A percentile compares a stretch with the other conserved stretches of the same genome.
Conservation (phyloP, 164 flowering plant species). For the Saururus chinensis region DNA sequence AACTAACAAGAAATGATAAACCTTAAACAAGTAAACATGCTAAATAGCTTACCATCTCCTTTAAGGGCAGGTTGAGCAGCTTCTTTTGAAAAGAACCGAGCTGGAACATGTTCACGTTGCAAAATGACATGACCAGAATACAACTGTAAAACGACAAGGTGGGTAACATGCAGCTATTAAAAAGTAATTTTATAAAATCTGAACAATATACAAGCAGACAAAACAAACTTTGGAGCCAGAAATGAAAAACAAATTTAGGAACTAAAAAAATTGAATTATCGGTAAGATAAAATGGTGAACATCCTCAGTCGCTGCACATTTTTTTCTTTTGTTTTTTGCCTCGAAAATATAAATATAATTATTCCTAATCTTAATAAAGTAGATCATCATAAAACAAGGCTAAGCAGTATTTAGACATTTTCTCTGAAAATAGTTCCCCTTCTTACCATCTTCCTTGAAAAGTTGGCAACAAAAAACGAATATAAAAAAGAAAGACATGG, state of each 20-base stretch:
- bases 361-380: too few relatives aligned
- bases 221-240: not conserved
- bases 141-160: constrained; percentile 26
- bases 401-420: too few relatives aligned
- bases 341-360: too few relatives aligned
- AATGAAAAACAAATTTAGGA: too few relatives aligned
- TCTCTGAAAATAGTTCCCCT: too few relatives aligned
- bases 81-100: constrained; percentile 70
- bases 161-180: not conserved
- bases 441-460: too few relatives aligned
- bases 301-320: not conserved
- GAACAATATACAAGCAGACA: not conserved
- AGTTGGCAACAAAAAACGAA: too few relatives aligned
- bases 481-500: too few relatives aligned
- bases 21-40: not conserved
- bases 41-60: constrained; percentile 71
- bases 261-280: not conserved
- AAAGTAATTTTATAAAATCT: not conserved
- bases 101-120: constrained; percentile 36
- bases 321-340: too few relatives aligned
- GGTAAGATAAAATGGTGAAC: not conserved
- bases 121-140: constrained; percentile 33
- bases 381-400: too few relatives aligned
- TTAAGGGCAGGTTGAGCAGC: constrained; percentile 49
- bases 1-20: not conserved